These are phyloP conservation scores for Collybia mongolica DNA, from an alignment of 768 basidiomycete species.

Conservation along the genomic window DNA sequence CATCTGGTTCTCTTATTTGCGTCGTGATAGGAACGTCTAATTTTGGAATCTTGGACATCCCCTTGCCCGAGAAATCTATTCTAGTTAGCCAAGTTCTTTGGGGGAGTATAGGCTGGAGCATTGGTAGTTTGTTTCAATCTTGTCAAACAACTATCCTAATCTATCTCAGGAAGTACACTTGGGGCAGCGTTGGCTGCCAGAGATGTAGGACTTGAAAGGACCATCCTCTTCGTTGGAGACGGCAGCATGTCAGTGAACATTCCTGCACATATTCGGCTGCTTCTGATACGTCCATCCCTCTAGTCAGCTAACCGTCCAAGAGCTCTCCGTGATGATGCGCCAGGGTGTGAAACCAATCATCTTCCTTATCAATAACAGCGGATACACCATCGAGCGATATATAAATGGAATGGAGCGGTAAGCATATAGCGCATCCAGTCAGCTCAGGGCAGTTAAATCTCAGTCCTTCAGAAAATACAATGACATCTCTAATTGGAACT, in stretches of 20 bases:
- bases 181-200: conserved; percentile 81
- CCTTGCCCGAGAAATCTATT: conserved; percentile 66
- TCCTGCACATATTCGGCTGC: background rate
- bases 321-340: conserved; percentile 81
- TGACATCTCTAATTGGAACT: conserved; percentile 81
- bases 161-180: conserved; percentile 52
- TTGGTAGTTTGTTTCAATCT: conserved; percentile 42
- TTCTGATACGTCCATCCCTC: conserved; percentile 4
- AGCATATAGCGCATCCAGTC: background rate
- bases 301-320: conserved; percentile 80
- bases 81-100: conserved; percentile 81
- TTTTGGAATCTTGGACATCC: conserved; percentile 83
- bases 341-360: conserved; percentile 76
- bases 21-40: conserved; percentile 60
- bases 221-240: conserved; percentile 85
- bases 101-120: conserved; percentile 92
- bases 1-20: background rate
- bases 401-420: conserved; percentile 64
- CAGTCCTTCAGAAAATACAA: conserved; percentile 66
- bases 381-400: conserved; percentile 86
- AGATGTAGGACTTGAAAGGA: conserved; percentile 59
- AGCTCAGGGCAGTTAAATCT: background rate
- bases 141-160: background rate
- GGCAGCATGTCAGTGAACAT: conserved; percentile 63
- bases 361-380: conserved; percentile 78